Evolutionary conservation across 2,329 filamentous ascomycete species (phyloP), one percentile per base, ranked within the genome.

Genomic region (Penicillium sp.): DNA sequence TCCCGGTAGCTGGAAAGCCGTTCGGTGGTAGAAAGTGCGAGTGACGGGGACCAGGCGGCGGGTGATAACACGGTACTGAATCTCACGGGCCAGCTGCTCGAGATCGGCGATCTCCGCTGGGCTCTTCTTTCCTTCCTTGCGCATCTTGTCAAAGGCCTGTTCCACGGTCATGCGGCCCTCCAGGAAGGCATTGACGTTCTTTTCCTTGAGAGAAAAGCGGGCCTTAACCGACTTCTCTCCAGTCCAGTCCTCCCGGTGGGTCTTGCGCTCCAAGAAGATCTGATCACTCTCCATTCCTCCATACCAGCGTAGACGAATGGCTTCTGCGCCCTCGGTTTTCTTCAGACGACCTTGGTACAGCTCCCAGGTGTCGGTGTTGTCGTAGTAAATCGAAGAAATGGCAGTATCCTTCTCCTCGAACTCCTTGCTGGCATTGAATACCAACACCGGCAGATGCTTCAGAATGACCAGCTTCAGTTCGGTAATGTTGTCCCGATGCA

Each of bases 181-280:
- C 75, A 99, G 79, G 72, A 92, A 99, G 13, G 91, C 83, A 69
- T 97, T 97, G 69, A 99, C 89, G 59, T 97, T 90, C 82, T 99
- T 99, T 78, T 99, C 94, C 79, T 99, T 97, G 61, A 94, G 82
- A 8, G 90, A 83, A 70, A 99, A 99, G 39, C 94, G 89, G 39
- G 94, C 93, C 79, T 99, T 99, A 77, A 99, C 94, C 1, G 93
- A 97, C 78, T 97, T 96, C 74, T 99, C 94, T 54, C 94, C 94
- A 0, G 94, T 99, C 94, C 94, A 99, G 73, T 99, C 94, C 75
- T 99, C 94, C 34, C 94, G 88, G 78, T 99, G 94, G 1, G 94
- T 99, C 78, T 99, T 99, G 59, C 94, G 86, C 79, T 99, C 94
- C 21, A 99, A 89, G 68, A 97, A 99, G 53, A 97, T 95, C 51